A percentile compares a stretch with the other conserved stretches of the same genome.
Conservation (phyloP, 179 eudicot genomes). For the Pouteria campechiana region DNA sequence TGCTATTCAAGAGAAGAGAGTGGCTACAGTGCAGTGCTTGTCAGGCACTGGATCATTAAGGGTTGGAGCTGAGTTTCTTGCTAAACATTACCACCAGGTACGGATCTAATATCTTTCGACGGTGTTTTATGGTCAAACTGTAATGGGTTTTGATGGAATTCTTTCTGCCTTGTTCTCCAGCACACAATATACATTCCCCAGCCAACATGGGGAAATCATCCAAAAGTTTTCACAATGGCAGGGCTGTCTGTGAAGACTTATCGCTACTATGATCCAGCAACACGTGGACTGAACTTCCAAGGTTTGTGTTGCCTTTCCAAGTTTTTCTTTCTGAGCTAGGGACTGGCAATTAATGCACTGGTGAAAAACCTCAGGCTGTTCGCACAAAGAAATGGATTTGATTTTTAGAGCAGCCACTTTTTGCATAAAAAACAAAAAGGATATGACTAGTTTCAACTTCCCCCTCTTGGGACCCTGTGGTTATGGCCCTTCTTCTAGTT, state of each 20-base stretch:
- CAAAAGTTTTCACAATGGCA: slow-evolving; percentile 64
- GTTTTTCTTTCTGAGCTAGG: no score
- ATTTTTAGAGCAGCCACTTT: no score
- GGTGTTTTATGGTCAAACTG: background rate
- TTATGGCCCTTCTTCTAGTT: no score
- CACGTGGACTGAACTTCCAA: slow-evolving; percentile 78
- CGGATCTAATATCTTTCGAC: background rate
- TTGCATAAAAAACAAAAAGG: no score
- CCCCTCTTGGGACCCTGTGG: no score
- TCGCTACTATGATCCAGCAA: slow-evolving; percentile 82
- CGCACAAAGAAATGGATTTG: no score
- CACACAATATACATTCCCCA: slow-evolving; percentile 68
- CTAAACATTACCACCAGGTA: slow-evolving; percentile 76
- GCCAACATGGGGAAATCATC: slow-evolving; percentile 98
- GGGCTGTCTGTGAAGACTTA: slow-evolving; percentile 83
- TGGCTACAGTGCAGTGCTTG: slow-evolving; percentile 85
- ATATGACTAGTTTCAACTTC: no score
- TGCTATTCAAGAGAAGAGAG: slow-evolving; percentile 77
- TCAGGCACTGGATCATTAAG: slow-evolving; percentile 94
- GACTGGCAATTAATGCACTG: no score
- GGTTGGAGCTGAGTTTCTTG: slow-evolving; percentile 88
- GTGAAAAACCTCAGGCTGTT: no score
- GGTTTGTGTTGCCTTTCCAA: no score
- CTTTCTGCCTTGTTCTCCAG: slow-evolving; percentile 26
- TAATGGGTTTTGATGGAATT: background rate